Base-by-base conservation (phyloP, 495 filamentous ascomycete species). In the Neurospora sp. region DNA sequence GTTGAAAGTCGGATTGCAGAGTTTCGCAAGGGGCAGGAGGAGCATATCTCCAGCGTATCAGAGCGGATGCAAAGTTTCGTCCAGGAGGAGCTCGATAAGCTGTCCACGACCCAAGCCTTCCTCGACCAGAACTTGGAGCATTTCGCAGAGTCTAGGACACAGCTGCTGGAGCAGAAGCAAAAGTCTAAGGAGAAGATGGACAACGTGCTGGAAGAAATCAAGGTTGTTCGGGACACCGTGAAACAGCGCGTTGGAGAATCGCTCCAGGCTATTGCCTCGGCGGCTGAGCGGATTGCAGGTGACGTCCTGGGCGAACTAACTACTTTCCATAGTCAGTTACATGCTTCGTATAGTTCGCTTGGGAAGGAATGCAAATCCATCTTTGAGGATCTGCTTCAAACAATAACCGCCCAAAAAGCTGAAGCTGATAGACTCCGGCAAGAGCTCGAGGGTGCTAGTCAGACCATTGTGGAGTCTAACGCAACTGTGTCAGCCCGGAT, bases 291-390 rank as follows among this genome's bases (percentile, higher is more conserved):
- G 21, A 98, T 98, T 72, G 92, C 93, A 0, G 90, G 91, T 31
- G 94, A 96, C 76, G 94, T 99, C n/a, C 90, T 97, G 69, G 90
- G 88, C 70, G 95, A 98, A 80, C 86, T 98, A 42, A 85, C 89
- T 10, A 86, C 87, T 24, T 97, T 98, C 73, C 93, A 97, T 76
- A 88, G 84, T 71, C 90, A 94, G 85, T 86, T 99, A 48, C 93
- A 97, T 76, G 77, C 85, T 10, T 98, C 96, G 1, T 98, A 97
- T 82, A 91, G 90, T 76, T 88, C 88, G n/a, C 87, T 98, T 4
- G 94, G 94, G n/a, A 90, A 89, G 70, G 93, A 98, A 74, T 93
- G 98, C 83, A 94, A 95, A 77, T 82, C 81, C 21, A 88, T 95
- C 48, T 98, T 98, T 71, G 93, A 96, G 70, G 89, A 91, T 13